Evolutionary conservation across 1,139 yeast genomes (phyloP).

Genomic region (Debaryomyces sp.): DNA sequence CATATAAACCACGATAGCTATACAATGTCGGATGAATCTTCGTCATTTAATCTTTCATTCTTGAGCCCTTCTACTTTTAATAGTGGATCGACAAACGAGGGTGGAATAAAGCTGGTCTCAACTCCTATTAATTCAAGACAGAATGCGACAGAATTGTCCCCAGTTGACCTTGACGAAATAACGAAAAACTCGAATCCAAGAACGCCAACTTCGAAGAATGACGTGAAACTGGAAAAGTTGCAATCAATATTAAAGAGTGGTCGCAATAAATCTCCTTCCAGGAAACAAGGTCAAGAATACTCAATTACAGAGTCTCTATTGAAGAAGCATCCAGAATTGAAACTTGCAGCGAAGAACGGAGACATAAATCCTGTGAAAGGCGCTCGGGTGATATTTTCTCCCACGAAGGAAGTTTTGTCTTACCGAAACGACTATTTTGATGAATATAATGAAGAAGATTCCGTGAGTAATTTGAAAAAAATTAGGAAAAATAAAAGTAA

Average conservation of each 20-base stretch:
- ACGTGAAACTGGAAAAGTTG: slow-evolving; percentile 4
- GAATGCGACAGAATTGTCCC: slow-evolving; percentile 8
- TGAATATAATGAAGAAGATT: slow-evolving; percentile 6
- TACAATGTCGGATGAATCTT: slow-evolving; percentile 10
- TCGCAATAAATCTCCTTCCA: slow-evolving; percentile 3
- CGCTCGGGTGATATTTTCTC: slow-evolving; percentile 49
- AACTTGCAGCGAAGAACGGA: slow-evolving; percentile 31
- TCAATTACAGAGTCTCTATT: slow-evolving; percentile 22
- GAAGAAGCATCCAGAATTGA: slow-evolving; percentile 36
- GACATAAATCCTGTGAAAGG: slow-evolving; percentile 43
- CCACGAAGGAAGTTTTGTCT: slow-evolving; percentile 29
- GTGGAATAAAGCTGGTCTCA: slow-evolving; percentile 17
- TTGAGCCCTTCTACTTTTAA: slow-evolving; percentile 11
- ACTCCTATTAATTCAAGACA: slow-evolving; percentile 14
- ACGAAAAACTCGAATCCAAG: slow-evolving; percentile 3
- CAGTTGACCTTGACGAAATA: slow-evolving; percentile 9
- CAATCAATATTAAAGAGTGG: slow-evolving; percentile 12
- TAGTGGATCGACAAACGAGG: slow-evolving; percentile 15
- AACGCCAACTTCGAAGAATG: slow-evolving; percentile 6
- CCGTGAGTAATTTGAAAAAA: slow-evolving; percentile 14
- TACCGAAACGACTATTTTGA: slow-evolving; percentile 23
- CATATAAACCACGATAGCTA: neutral
- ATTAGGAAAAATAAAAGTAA: slow-evolving; percentile 8
- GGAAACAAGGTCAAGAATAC: neutral
- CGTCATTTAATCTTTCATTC: slow-evolving; percentile 13